Evolutionary conservation across 225 moss, liverwort and hornwort genomes (phyloP).

Genomic region (Polytrichum formosum): DNA sequence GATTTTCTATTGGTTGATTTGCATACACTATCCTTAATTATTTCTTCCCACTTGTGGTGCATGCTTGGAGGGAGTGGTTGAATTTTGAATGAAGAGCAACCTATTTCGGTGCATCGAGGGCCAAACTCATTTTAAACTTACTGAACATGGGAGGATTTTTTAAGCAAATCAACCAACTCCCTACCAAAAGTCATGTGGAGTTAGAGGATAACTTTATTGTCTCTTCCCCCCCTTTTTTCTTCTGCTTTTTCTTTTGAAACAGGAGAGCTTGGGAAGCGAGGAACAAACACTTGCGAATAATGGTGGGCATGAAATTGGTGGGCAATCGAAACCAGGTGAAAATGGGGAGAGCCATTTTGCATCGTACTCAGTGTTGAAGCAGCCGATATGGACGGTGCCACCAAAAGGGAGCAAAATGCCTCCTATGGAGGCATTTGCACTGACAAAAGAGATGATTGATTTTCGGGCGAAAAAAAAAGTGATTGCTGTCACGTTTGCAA

Average conservation of each 20-base stretch:
- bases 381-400: constrained; percentile 83
- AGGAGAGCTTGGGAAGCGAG: constrained; percentile 18
- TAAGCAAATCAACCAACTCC: too few relatives aligned
- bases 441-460: constrained; percentile 78
- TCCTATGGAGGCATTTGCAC: constrained; percentile 60
- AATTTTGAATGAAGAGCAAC: too few relatives aligned
- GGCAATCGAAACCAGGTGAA: constrained; percentile 44
- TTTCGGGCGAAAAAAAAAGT: constrained; percentile 82
- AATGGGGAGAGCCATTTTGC: constrained; percentile 51
- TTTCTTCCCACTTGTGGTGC: too few relatives aligned
- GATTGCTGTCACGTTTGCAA: constrained; percentile 89
- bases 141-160: too few relatives aligned
- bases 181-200: too few relatives aligned
- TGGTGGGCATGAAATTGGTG: constrained; percentile 6
- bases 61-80: too few relatives aligned
- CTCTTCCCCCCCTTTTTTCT: too few relatives aligned
- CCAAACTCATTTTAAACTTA: too few relatives aligned
- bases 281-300: neutral
- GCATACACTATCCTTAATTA: too few relatives aligned
- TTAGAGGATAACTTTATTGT: too few relatives aligned
- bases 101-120: too few relatives aligned
- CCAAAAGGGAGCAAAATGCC: constrained; percentile 61
- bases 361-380: constrained; percentile 43
- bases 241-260: constrained; percentile 10
- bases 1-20: too few relatives aligned